phyloP scores from a whole-genome alignment of 192 early-diverging fungal genomes.

The Mortierella antarctica region DNA sequence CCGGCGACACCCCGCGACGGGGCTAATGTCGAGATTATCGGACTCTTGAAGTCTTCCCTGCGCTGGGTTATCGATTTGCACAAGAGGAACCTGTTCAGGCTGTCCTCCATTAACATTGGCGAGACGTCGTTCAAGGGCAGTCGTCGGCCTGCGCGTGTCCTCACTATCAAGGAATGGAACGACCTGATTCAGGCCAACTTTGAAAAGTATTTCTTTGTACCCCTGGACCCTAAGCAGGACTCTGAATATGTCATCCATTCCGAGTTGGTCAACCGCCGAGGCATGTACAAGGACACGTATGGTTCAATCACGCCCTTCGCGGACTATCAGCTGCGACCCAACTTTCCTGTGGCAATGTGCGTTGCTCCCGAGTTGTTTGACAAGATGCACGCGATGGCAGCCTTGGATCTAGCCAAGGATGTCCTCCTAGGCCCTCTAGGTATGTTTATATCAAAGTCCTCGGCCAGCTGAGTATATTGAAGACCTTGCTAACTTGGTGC shows the following conservation, averaged over 20 bases:
- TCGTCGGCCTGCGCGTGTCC: conserved; percentile 7
- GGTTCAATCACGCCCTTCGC: conserved; percentile 77
- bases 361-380: conserved; percentile 96
- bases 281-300: conserved; percentile 94
- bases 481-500: neutral
- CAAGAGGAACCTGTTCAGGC: conserved; percentile 34
- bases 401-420: conserved; percentile 76
- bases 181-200: conserved; percentile 82
- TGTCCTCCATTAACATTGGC: conserved; percentile 19
- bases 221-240: conserved; percentile 76
- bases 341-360: conserved; percentile 90
- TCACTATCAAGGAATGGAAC: conserved; percentile 85
- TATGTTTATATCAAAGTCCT: neutral
- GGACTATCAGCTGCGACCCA: conserved; percentile 95
- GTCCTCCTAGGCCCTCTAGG: conserved; percentile 81
- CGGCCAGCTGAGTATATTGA: neutral
- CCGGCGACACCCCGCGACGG: conserved; percentile 97
- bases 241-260: conserved; percentile 66
- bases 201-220: conserved; percentile 92
- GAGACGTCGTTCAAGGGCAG: conserved; percentile 61
- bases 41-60: conserved; percentile 86
- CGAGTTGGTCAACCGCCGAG: conserved; percentile 83
- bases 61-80: conserved; percentile 79
- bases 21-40: conserved; percentile 90
- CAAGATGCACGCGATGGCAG: conserved; percentile 74